Base-by-base conservation (phyloP, 2,329 filamentous ascomycete species). In the Penicillium sp. region DNA sequence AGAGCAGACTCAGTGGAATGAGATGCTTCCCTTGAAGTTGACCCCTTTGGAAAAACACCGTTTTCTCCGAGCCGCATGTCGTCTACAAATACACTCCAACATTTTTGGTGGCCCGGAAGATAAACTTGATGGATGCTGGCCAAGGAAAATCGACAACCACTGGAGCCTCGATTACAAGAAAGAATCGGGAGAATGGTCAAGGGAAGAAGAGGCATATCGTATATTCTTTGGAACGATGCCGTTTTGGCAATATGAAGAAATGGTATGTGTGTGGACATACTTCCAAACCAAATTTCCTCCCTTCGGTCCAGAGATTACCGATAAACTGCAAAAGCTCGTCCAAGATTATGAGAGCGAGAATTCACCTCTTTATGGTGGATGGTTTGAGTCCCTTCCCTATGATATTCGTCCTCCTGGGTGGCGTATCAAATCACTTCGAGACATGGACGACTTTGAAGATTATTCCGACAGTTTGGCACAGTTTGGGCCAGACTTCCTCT, bases 221-320 rank as follows among this genome's bases (percentile, higher is more conserved):
- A 1, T 52, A 7, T 48, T 54, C 17, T 53, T 47, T 14, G 42
- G 44, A 2, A 35, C 42, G 1, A 44, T 56, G 32, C 35, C 49
- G 2, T 44, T 47, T 8, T 56, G 52, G 53, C 52, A 54, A 32
- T 31, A 37, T n/a, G 40, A 47, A 2, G 51, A 56, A 17, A 41
- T 55, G 5, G 45, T 32, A 5, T 47, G 47, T 30, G n/a, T 55
- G 10, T 42, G 32, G 40, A 6, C 29, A 6, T 43, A 48, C 30
- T 25, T 42, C 17, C 14, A 14, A 10, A 11, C 32, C 2, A 31
- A 30, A 35, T 41, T 29, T 10, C 11, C 7, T 10, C 15, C 18
- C 25, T 42, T 26, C 4, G 20, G 6, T 1, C 1, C 6, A 11
- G 22, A 23, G 22, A 23, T 23, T 23, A 6, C 22, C 22, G 6